Evolutionary conservation across 2,329 filamentous ascomycete genomes (phyloP).

Genomic region (Ophiostoma sp.): DNA sequence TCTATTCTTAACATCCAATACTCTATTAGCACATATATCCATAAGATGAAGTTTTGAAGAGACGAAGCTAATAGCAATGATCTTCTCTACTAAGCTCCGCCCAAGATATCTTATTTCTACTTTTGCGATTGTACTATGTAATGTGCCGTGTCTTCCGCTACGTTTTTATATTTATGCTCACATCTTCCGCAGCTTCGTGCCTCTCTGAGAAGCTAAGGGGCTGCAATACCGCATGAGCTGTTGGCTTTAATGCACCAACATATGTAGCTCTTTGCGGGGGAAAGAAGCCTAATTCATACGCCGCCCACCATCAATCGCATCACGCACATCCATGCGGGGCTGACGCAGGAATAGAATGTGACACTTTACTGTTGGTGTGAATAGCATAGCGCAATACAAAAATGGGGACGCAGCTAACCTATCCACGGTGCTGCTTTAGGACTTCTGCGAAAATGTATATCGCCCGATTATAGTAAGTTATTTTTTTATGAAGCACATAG

Average conservation of each 20-base stretch:
- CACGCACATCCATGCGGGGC: constrained; percentile 4
- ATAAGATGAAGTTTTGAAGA: background rate
- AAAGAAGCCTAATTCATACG: background rate
- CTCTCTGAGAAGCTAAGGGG: background rate
- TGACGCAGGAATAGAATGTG: background rate
- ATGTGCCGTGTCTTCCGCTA: background rate
- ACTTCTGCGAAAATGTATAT: no score
- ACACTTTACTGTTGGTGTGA: no score
- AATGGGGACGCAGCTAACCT: no score
- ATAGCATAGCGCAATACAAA: no score
- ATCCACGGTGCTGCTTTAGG: no score
- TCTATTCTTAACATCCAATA: no score
- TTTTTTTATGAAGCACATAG: background rate
- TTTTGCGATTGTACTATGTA: background rate
- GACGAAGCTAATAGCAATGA: background rate
- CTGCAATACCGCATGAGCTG: background rate
- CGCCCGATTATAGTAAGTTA: background rate
- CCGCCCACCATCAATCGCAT: background rate
- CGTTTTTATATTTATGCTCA: background rate
- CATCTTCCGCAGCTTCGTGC: background rate
- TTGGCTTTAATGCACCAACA: background rate
- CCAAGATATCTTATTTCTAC: background rate
- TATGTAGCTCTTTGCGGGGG: constrained; percentile 11
- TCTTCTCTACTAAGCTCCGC: background rate
- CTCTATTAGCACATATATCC: no score